These are phyloP conservation scores for Colletotrichum lini DNA, from an alignment of 2,329 filamentous ascomycete genomes.

Conservation along the genomic window DNA sequence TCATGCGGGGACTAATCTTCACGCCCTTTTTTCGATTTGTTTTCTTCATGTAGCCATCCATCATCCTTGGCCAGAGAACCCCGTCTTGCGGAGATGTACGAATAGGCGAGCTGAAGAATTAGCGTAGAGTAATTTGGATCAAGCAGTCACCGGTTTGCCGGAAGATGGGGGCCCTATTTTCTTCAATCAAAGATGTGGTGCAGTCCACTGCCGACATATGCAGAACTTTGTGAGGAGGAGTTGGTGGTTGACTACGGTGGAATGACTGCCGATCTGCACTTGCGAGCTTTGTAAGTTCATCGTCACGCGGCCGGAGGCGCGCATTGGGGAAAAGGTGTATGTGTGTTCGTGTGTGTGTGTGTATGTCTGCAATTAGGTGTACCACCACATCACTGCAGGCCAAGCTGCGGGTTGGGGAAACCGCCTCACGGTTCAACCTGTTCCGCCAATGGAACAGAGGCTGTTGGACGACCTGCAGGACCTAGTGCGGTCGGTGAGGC, in stretches of 20 bases:
- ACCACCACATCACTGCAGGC: conserved; percentile 1
- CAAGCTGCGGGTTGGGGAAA: neutral
- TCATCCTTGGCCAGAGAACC: too few species aligned
- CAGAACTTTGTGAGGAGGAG: neutral
- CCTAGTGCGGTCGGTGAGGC: neutral
- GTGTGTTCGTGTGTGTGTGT: too few species aligned
- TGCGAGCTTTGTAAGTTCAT: neutral
- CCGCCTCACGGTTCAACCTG: neutral
- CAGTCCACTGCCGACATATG: conserved; percentile 3
- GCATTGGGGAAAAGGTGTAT: neutral
- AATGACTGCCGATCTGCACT: neutral
- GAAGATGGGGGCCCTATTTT: neutral
- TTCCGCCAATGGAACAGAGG: conserved; percentile 13
- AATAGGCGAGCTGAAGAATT: conserved; percentile 9
- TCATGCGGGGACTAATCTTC: neutral
- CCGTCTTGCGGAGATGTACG: neutral
- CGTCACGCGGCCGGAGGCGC: neutral
- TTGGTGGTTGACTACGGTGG: neutral
- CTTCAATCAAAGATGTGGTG: neutral
- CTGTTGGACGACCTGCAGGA: conserved; percentile 2
- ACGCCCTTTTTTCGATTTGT: neutral
- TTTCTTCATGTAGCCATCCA: too few species aligned
- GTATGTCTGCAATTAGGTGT: neutral
- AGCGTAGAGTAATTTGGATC: conserved; percentile 2
- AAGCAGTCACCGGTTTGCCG: conserved; percentile 4